Evolutionary conservation across 495 filamentous ascomycete species (phyloP), one percentile per base, ranked within the genome.

Genomic region (Xylaria curta): DNA sequence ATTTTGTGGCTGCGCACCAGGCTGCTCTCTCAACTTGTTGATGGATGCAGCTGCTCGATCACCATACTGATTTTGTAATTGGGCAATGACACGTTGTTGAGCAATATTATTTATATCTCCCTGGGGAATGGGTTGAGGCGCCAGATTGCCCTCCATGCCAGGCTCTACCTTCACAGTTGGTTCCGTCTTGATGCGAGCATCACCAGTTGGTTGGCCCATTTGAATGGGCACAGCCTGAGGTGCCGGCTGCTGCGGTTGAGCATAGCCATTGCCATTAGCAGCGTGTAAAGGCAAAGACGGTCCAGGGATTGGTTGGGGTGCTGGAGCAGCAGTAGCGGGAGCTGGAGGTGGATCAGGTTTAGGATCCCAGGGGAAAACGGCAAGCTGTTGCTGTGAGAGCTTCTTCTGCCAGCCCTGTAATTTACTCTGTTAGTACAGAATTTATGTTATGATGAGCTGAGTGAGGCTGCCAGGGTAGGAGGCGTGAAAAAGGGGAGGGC

Each of bases 331-430:
- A 47, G 81, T 81, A 24, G 80, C 78, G 63, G 85, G 76, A 40
- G 80, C 76, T n/a, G 83, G 82, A 66, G 79, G 72, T 54, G 83
- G 83, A 46, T 87, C 87, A 60, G 82, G 86, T 82, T 86, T 87
- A 73, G 96, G 96, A 77, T 98, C 97, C 97, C 97, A 99, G 28
- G 97, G 97, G 82, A 98, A 98, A 49, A 89, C 84, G 65, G 95
- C 97, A 72, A 97, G 88, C 59, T 91, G 87, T 60, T 94, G 87
- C 74, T 89, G 88, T 0, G 95, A 91, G 26, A 98, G 89, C 82
- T 94, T 97, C 69, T 88, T 85, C 82, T 98, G 95, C 97, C 97
- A 99, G 82, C 87, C 92, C 96, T 99, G 77, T 72, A 46, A n/a
- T 51, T 61, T 36, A 68, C 46, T 12, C 54, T 61, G 70, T 76